These are phyloP conservation scores for Brassica hybrid DNA, from an alignment of 441 rosid genomes.

Conservation along the genomic window DNA sequence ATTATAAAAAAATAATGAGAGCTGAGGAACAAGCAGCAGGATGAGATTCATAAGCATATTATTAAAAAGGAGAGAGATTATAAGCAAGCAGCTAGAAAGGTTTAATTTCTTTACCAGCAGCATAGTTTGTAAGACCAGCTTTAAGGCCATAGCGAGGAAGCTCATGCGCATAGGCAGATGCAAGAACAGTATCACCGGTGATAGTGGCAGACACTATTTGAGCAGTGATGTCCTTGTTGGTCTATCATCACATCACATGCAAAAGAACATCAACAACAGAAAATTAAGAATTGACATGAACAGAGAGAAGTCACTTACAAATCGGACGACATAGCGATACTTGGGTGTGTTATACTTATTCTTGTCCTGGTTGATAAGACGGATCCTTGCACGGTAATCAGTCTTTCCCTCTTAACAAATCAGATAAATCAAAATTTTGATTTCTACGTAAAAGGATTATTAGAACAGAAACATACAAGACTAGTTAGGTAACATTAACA, in stretches of 20 bases:
- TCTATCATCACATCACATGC: neutral
- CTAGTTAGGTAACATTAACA: neutral
- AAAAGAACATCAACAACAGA: neutral
- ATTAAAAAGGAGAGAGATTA: neutral
- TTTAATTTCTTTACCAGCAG: neutral
- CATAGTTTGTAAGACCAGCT: constrained; percentile 16
- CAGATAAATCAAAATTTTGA: neutral
- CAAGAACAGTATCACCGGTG: constrained; percentile 16
- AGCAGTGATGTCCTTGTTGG: constrained; percentile 19
- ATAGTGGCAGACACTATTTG: constrained; percentile 21
- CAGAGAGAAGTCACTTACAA: neutral
- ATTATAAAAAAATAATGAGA: neutral
- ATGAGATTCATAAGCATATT: neutral
- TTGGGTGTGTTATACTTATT: constrained; percentile 17
- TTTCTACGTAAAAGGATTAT: neutral
- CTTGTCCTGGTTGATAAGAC: constrained; percentile 22
- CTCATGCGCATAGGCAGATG: constrained; percentile 24
- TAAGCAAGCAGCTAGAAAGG: neutral
- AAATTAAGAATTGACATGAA: neutral
- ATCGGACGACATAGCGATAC: constrained; percentile 20
- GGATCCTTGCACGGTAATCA: constrained; percentile 25
- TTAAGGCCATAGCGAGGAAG: constrained; percentile 19
- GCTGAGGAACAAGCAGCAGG: no score
- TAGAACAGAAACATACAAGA: neutral
- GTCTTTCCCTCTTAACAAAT: constrained; percentile 4